Base-by-base conservation (phyloP, 208 protist genomes). In the Trypanosoma rangeli region DNA sequence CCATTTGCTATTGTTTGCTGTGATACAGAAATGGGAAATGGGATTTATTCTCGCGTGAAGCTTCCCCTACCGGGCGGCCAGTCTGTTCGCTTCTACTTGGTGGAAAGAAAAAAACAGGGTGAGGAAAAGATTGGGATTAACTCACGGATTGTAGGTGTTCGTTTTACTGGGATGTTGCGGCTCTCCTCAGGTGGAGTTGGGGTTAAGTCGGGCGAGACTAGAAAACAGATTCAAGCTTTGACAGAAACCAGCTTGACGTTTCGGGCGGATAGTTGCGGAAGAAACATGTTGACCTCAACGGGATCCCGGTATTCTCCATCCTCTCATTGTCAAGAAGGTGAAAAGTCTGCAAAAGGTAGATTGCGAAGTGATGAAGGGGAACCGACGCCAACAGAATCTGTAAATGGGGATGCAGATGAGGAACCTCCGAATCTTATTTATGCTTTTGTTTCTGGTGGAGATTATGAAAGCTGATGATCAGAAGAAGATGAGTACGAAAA, bases 391-490 rank as follows among this genome's bases (percentile, higher is more conserved):
- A 52, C 33, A 55, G 35, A 15, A 52, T 20, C 22, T 20, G 1
- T 10, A 55, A 33, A 37, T 16, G 78, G 37, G 65, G 77, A 0
- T 28, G 37, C 24, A 68, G 67, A 35, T 80, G 80, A 84, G 15
- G 74, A 87, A 44, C 53, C 68, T 3, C 85, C 85, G 10, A 59
- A 74, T 5, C 78, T 93, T 8, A 39, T 90, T 10, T 86, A 84
- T 56, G 83, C 84, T 13, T 69, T 68, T 37, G 80, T 90, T 42
- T 28, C 50, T 20, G 87, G 87, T 50, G 84, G 74, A 18, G 82
- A 90, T 58, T 77, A 93, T 62, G 87, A 90, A 48, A 93, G 87
- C 64, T 93, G 65, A 84, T 26, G 3, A n/a, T 22, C 46, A 50
- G 20, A 22, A 50, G 20, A 16, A 16, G 20, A 50, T 50, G 12